Evolutionary conservation across 176 grass and related monocot genomes (phyloP).

Genomic region (Miscanthus lutarioriparius): DNA sequence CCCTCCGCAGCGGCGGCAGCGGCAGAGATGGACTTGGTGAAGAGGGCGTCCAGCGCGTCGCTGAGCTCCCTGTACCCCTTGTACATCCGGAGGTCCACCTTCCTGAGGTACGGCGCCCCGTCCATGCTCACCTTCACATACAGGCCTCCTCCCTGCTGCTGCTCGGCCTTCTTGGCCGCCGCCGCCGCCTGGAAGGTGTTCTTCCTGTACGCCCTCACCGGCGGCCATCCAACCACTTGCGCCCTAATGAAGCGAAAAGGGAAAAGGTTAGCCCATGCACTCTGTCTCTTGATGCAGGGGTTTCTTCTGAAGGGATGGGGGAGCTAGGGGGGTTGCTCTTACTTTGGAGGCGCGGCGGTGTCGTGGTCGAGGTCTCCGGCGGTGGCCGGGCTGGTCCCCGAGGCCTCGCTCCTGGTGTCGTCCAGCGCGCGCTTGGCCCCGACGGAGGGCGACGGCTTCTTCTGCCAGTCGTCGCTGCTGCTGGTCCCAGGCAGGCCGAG

Average conservation of each 20-base stretch:
- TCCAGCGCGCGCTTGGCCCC: conserved; percentile 42
- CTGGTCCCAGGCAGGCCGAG: conserved; percentile 61
- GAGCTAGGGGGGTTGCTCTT: background rate
- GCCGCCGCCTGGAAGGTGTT: conserved; percentile 52
- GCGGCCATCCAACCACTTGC: conserved; percentile 87
- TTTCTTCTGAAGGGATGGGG: background rate
- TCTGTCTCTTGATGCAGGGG: background rate
- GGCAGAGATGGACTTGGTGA: conserved; percentile 59
- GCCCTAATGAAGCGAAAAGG: conserved; percentile 20
- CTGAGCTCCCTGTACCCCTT: conserved; percentile 75
- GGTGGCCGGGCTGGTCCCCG: conserved; percentile 23
- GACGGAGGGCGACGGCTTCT: conserved; percentile 4
- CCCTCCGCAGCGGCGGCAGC: background rate
- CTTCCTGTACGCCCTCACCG: conserved; percentile 75
- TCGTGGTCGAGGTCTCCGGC: conserved; percentile 36
- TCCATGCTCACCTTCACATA: conserved; percentile 98
- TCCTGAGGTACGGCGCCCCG: conserved; percentile 84
- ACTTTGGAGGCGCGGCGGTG: conserved; percentile 36
- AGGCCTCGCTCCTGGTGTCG: conserved; percentile 26
- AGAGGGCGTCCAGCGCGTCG: conserved; percentile 66
- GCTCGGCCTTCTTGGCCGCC: conserved; percentile 35
- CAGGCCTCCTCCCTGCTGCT: conserved; percentile 54
- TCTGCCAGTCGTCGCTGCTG: background rate
- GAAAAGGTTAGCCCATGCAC: background rate
- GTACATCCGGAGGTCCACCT: conserved; percentile 83